These are phyloP conservation scores for Pichia sp. DNA, from an alignment of 1,139 yeast species.

Conservation along the genomic window DNA sequence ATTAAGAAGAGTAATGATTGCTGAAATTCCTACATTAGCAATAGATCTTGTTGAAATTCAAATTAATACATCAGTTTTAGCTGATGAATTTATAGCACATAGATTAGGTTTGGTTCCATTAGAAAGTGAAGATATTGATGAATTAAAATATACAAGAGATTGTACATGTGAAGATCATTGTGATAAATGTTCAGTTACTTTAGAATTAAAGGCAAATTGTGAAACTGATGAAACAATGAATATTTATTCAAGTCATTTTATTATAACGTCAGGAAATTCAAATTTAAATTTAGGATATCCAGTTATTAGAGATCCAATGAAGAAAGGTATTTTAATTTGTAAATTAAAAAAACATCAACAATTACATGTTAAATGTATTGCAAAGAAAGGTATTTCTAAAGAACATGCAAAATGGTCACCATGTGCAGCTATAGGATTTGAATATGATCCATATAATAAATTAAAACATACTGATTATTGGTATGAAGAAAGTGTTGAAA, in stretches of 20 bases:
- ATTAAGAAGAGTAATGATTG: constrained; percentile 81
- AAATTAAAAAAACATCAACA: constrained; percentile 92
- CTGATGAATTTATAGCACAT: constrained; percentile 94
- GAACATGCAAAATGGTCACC: constrained; percentile 99
- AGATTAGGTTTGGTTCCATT: constrained; percentile 88
- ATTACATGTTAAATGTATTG: constrained; percentile 80
- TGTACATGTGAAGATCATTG: constrained; percentile 98
- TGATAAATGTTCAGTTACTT: constrained; percentile 84
- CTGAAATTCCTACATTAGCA: constrained; percentile 94
- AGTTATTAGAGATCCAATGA: constrained; percentile 68
- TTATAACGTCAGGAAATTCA: constrained; percentile 39
- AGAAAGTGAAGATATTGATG: constrained; percentile 76
- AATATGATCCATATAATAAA: constrained; percentile 99
- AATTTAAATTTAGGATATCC: constrained; percentile 66
- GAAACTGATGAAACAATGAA: constrained; percentile 83
- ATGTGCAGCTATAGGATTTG: constrained; percentile 94
- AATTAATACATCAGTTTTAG: constrained; percentile 86
- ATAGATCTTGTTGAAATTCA: constrained; percentile 95
- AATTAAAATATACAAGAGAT: constrained; percentile 77
- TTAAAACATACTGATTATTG: constrained; percentile 91
- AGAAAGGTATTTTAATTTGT: constrained; percentile 82
- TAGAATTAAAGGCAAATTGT: constrained; percentile 81
- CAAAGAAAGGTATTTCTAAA: constrained; percentile 95
- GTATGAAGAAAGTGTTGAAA: constrained; percentile 84
- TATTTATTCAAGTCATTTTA: constrained; percentile 82